These are phyloP conservation scores for Phaseolus coccineus DNA, from an alignment of 331 rosid species.

Conservation along the genomic window DNA sequence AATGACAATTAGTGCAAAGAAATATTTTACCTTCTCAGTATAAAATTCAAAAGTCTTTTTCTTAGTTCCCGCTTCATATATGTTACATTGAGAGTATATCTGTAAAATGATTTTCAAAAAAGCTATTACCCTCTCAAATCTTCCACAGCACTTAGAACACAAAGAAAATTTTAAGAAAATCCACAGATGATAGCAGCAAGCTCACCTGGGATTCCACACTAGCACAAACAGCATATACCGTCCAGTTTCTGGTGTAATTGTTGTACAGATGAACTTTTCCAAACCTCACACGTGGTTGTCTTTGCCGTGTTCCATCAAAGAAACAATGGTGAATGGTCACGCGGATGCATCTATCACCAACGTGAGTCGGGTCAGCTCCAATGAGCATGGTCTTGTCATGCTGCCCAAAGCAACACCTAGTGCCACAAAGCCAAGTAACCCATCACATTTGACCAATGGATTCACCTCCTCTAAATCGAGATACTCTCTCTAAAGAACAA, in stretches of 20 bases:
- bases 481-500: neutral
- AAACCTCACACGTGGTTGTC: slow-evolving; percentile 90
- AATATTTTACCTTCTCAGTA: slow-evolving; percentile 67
- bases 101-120: slow-evolving; percentile 41
- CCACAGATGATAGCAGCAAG: neutral
- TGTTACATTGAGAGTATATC: slow-evolving; percentile 79
- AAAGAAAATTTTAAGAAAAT: neutral
- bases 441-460: slow-evolving; percentile 15
- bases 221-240: slow-evolving; percentile 90
- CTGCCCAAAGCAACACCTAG: slow-evolving; percentile 79
- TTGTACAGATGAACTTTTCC: slow-evolving; percentile 92
- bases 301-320: slow-evolving; percentile 86
- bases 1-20: neutral
- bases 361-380: slow-evolving; percentile 87
- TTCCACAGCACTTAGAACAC: neutral
- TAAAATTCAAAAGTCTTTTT: slow-evolving; percentile 75
- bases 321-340: slow-evolving; percentile 98
- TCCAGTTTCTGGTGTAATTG: slow-evolving; percentile 92
- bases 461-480: neutral
- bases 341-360: slow-evolving; percentile 80
- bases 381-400: slow-evolving; percentile 97
- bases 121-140: slow-evolving; percentile 11
- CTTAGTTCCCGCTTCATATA: slow-evolving; percentile 75
- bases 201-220: slow-evolving; percentile 92
- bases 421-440: slow-evolving; percentile 35